Evolutionary conservation across 164 flowering plant genomes (phyloP), one percentile per base, ranked within the genome.

Genomic region (Hamamelis virginiana): DNA sequence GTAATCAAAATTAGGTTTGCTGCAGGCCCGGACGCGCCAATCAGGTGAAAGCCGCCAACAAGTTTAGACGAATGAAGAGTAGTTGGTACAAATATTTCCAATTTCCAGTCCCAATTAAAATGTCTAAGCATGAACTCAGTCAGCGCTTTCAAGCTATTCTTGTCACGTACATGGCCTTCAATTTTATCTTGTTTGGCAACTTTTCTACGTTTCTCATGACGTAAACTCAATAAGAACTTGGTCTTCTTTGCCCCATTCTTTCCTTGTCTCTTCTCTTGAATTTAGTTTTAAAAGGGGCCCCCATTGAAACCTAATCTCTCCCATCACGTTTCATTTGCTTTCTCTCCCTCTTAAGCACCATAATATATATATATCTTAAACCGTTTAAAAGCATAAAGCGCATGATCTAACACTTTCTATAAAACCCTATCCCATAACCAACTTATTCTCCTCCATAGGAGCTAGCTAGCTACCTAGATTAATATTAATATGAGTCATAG

Each of bases 401-500:
- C 66, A 67, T 73, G 67, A 65, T 1, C 70, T 61, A 2, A 33
- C 41, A 15, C 5, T 27, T 44, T 47, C 14, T 46, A 58, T 68
- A 52, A 33, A 33, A 33, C 5, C 8, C 52, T 26, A 8, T n/a
- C n/a, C n/a, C n/a, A n/a, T n/a, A 51, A 46, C 18, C 71, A 44
- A 58, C 23, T 27, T 33, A 3, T 44, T 26, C 26, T 33, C 8
- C 44, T 28, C 18, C 28, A 12, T 6, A 12, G 57, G 9, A 48
- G 19, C n/a, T n/a, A n/a, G n/a, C n/a, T n/a, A n/a, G n/a, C n/a
- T n/a, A n/a, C n/a, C n/a, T n/a, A n/a, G n/a, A n/a, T n/a, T n/a
- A n/a, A n/a, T n/a, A n/a, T n/a, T n/a, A 66, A 44, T 15, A 79
- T 79, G 81, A 75, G 73, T 38, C 73, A 73, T 15, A 44, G 67